Evolutionary conservation across 306 rosid genomes (phyloP), one percentile per base, ranked within the genome.

Genomic region (Styphnolobium japonicum): DNA sequence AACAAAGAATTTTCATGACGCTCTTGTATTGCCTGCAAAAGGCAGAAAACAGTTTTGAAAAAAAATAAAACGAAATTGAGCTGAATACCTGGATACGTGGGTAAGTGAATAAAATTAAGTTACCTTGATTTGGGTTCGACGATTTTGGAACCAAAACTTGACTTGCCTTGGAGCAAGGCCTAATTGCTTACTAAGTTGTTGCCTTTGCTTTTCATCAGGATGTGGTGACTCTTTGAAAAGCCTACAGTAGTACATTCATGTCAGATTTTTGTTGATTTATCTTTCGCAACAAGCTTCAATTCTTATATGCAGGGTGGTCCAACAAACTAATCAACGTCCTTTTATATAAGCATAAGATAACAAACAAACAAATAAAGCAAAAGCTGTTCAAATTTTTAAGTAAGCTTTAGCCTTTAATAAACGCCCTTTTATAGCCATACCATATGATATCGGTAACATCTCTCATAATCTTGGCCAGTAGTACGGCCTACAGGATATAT

Each of bases 131-230:
- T 96, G 99, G 81, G 99, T 96, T 73, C 99, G 90, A 78, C 99
- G 97, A 82, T 96, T 96, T 82, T 96, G 99, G 80, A 96, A 96
- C 99, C 99, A 96, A 73, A 96, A 96, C 85, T 96, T 96, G 88
- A 96, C 98, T 80, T 96, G 99, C 42, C 98, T 83, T 0, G 99
- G 93, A 68, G 98, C 95, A 64, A 96, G 97, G 65, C 99, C 99
- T 80, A 96, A 46, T 80, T 88, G 91, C 85, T 93, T 96, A 90
- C 98, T 93, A 0, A 96, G 91, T 34, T 93, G 98, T 67, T 93
- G 99, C 74, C 99, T 93, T 73, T 96, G 99, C 80, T 93, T 96
- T 89, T 96, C 98, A 87, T 96, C 97, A 55, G 98, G 98, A 80
- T 96, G 98, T 9, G 99, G 98, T 56, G 99, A 96, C 42, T 96